Conservation (phyloP, 2,329 filamentous ascomycete genomes). For the Emmonsiellopsis sp. region DNA sequence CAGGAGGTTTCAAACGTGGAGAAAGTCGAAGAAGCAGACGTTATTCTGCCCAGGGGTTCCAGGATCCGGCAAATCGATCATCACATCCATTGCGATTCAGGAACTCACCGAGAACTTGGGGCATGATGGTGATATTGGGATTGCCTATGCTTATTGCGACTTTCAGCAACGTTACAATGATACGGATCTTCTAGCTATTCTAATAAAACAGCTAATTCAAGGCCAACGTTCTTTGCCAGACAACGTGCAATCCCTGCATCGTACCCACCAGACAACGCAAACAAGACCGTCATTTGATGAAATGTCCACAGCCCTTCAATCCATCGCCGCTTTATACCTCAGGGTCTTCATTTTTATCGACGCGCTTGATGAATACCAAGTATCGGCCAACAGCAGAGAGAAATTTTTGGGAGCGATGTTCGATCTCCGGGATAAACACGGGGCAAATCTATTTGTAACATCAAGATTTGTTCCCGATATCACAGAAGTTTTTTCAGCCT, state of each 20-base stretch:
- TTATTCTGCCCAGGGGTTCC: slow-evolving; percentile 43
- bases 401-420: slow-evolving; percentile 15
- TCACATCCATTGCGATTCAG: slow-evolving; percentile 35
- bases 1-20: slow-evolving; percentile 25
- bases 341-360: slow-evolving; percentile 22
- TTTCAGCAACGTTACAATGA: slow-evolving; percentile 33
- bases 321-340: slow-evolving; percentile 12
- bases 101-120: slow-evolving; percentile 23
- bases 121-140: slow-evolving; percentile 18
- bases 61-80: slow-evolving; percentile 43
- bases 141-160: slow-evolving; percentile 43
- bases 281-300: slow-evolving; percentile 20
- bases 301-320: slow-evolving; percentile 12
- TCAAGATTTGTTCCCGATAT: slow-evolving; percentile 22
- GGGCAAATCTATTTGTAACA: slow-evolving; percentile 23
- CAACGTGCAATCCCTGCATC: slow-evolving; percentile 21
- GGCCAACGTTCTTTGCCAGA: slow-evolving; percentile 16
- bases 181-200: slow-evolving; percentile 22
- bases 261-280: slow-evolving; percentile 3
- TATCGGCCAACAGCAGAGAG: not conserved
- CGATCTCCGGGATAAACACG: slow-evolving; percentile 12
- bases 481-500: slow-evolving; percentile 11
- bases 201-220: slow-evolving; percentile 32
- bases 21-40: slow-evolving; percentile 15
- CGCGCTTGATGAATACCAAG: slow-evolving; percentile 24